Percentiles rank a stretch among this genome's conserved stretches.
Evolutionary conservation across 108 stramenopile species (phyloP).

Genomic region (Cyclotella sp.): DNA sequence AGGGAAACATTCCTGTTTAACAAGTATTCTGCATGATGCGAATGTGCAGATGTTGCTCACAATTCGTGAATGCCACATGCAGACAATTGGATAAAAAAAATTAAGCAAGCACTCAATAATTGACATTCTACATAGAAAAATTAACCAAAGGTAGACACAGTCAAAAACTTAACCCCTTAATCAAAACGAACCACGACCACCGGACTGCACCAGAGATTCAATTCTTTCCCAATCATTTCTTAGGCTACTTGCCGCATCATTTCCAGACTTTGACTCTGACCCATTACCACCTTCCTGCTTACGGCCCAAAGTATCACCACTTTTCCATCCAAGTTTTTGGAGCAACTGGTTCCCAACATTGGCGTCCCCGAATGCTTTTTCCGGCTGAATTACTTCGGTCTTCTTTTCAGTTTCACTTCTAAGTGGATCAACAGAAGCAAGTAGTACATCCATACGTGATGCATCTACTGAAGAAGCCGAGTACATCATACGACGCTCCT

Average conservation of each 20-base stretch:
- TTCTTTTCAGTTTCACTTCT: not conserved
- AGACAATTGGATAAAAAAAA: no score
- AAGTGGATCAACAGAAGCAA: constrained; percentile 38
- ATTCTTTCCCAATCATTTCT: constrained; percentile 87
- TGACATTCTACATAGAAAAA: no score
- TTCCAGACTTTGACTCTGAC: constrained; percentile 14
- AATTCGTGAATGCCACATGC: no score
- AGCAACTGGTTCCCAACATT: constrained; percentile 84
- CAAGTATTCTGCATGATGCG: no score
- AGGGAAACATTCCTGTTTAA: no score
- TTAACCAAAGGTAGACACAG: no score
- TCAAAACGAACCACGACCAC: constrained; percentile 18
- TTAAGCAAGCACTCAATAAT: no score
- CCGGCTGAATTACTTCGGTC: constrained; percentile 49
- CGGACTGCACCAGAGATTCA: constrained; percentile 65
- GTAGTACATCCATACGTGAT: constrained; percentile 37
- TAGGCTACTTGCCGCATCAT: constrained; percentile 32
- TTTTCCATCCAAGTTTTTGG: constrained; percentile 86
- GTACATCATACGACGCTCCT: constrained; percentile 53
- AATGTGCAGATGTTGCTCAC: no score
- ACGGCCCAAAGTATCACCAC: constrained; percentile 52
- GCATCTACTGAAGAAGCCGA: constrained; percentile 25
- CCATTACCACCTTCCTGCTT: constrained; percentile 31
- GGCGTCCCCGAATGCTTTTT: constrained; percentile 46
- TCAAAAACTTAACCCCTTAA: not conserved